Conservation (phyloP, 257 asterid genomes). For the Leonotis leonurus region DNA sequence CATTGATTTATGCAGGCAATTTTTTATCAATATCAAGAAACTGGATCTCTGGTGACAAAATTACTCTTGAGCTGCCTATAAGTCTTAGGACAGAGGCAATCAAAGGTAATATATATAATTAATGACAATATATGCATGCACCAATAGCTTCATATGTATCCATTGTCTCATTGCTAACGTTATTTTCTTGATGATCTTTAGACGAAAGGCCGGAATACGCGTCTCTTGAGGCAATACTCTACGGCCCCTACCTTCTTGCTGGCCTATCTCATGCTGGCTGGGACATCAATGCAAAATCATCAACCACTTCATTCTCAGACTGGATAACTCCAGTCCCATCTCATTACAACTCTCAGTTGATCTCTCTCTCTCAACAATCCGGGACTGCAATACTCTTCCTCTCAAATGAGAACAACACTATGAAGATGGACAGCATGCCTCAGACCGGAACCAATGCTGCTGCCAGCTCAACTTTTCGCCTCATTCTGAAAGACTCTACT, state of each 20-base stretch:
- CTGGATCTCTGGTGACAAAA: conserved; percentile 61
- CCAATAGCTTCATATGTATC: not conserved
- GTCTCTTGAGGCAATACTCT: conserved; percentile 67
- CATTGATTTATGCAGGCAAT: conserved; percentile 42
- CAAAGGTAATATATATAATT: conserved; percentile 37
- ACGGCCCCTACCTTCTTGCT: conserved; percentile 89
- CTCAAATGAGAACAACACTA: conserved; percentile 32
- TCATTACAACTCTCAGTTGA: conserved; percentile 36
- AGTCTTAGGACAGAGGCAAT: conserved; percentile 66
- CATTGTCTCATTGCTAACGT: not conserved
- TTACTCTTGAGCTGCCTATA: conserved; percentile 58
- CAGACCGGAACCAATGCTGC: conserved; percentile 56
- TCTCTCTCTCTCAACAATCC: conserved; percentile 62
- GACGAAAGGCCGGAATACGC: conserved; percentile 68
- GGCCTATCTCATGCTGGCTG: conserved; percentile 64
- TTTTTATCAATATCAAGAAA: conserved; percentile 40
- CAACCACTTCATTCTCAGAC: conserved; percentile 34
- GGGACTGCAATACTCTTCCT: conserved; percentile 24
- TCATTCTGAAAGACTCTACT: conserved; percentile 22
- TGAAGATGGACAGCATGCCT: conserved; percentile 43
- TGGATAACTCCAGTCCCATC: conserved; percentile 53
- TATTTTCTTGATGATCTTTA: conserved; percentile 15
- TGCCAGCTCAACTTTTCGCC: conserved; percentile 45
- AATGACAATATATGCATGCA: not conserved
- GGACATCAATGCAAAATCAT: conserved; percentile 44